Conservation (phyloP, 2,329 filamentous ascomycete species). For the Penicillium sp. region DNA sequence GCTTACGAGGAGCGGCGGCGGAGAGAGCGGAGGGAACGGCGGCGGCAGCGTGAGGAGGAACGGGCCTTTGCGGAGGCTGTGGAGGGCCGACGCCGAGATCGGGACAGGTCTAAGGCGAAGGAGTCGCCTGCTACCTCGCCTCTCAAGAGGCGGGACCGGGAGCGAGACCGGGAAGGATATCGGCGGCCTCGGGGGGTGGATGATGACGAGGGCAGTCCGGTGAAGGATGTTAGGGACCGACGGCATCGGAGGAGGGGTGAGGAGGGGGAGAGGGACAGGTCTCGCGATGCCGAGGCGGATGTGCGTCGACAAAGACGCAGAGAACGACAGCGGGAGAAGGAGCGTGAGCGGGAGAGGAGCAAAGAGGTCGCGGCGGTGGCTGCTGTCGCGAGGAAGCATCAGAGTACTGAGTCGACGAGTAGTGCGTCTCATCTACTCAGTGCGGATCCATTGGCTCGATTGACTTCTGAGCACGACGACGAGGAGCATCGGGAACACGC, state of each 20-base stretch:
- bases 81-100: slow-evolving; percentile 17
- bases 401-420: slow-evolving; percentile 43
- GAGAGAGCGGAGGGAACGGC: slow-evolving; percentile 23
- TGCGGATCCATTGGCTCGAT: slow-evolving; percentile 60
- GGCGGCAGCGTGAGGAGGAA: slow-evolving; percentile 21
- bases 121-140: slow-evolving; percentile 40
- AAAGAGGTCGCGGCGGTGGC: slow-evolving; percentile 19
- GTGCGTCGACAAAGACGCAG: slow-evolving; percentile 27
- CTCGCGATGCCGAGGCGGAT: slow-evolving; percentile 22
- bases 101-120: slow-evolving; percentile 31
- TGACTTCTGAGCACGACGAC: slow-evolving; percentile 62
- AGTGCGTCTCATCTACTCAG: slow-evolving; percentile 46
- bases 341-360: slow-evolving; percentile 13
- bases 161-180: slow-evolving; percentile 35
- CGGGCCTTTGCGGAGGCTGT: slow-evolving; percentile 20
- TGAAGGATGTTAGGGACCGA: slow-evolving; percentile 16
- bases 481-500: slow-evolving; percentile 37
- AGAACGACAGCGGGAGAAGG: slow-evolving; percentile 20
- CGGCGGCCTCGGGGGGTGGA: slow-evolving; percentile 28
- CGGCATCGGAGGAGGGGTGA: slow-evolving; percentile 19
- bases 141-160: slow-evolving; percentile 33
- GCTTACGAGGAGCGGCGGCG: slow-evolving; percentile 18
- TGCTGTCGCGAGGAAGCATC: slow-evolving; percentile 32
- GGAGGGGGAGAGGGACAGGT: slow-evolving; percentile 9
- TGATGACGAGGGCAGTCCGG: slow-evolving; percentile 31